These are phyloP conservation scores for Penicillium sp. DNA, from an alignment of 2,329 filamentous ascomycete species.

Conservation along the genomic window DNA sequence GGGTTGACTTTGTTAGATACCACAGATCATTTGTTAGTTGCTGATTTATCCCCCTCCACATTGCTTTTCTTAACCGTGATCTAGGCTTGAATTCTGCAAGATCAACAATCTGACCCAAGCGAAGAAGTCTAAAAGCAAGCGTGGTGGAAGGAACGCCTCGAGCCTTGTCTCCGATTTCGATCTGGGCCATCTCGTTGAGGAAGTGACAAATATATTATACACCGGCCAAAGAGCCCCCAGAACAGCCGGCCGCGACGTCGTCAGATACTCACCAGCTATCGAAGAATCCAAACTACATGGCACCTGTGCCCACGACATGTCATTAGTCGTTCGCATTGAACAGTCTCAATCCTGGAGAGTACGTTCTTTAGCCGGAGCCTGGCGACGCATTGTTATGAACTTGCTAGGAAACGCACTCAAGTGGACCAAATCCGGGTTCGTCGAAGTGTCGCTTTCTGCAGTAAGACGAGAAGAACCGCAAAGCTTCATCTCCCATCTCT, in stretches of 20 bases:
- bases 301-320: slow-evolving; percentile 11
- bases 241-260: slow-evolving; percentile 11
- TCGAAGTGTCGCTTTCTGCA: slow-evolving; percentile 30
- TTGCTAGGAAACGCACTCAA: slow-evolving; percentile 39
- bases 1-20: slow-evolving; percentile 54
- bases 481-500: slow-evolving; percentile 32
- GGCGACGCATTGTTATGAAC: slow-evolving; percentile 39
- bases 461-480: slow-evolving; percentile 10
- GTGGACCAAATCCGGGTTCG: slow-evolving; percentile 34
- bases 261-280: slow-evolving; percentile 3
- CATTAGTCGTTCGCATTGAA: slow-evolving; percentile 31
- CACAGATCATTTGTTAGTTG: slow-evolving; percentile 35
- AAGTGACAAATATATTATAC: slow-evolving; percentile 30
- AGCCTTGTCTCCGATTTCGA: slow-evolving; percentile 32
- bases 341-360: slow-evolving; percentile 30
- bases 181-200: slow-evolving; percentile 31
- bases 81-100: slow-evolving; percentile 36
- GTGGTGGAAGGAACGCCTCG: slow-evolving; percentile 13
- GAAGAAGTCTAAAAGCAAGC: slow-evolving; percentile 9
- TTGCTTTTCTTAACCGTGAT: slow-evolving; percentile 2
- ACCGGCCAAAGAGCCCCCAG: slow-evolving; percentile 22
- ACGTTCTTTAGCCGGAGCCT: slow-evolving; percentile 29
- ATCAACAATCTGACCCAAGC: slow-evolving; percentile 31
- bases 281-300: slow-evolving; percentile 1
- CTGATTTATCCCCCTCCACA: fast-evolving